Evolutionary conservation across 768 basidiomycete genomes (phyloP), one percentile per base, ranked within the genome.

Genomic region (Pulveroboletus sp.): DNA sequence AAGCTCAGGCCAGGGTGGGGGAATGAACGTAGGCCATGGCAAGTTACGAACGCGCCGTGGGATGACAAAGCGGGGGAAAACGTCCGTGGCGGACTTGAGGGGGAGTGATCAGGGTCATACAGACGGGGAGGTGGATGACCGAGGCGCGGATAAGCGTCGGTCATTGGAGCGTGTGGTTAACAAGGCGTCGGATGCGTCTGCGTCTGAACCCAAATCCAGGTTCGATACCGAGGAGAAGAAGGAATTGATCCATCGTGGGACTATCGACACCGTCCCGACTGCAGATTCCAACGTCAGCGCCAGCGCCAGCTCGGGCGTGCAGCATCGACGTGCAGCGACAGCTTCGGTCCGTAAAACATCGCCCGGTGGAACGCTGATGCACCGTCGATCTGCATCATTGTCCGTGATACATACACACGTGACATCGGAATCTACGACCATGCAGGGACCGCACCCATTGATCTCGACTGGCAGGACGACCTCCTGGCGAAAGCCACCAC

Each of bases 91-190:
- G 0, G 60, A 66, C 14, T 15, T 66, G 49, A 59, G 57, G 44
- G 64, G 66, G 8, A 49, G 40, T 11, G 59, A 64, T 8, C 61
- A 58, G 6, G 65, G 65, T 3, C 59, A 68, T 39, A 64, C 66
- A 15, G 65, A 66, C 43, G 62, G 59, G 0, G 66, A 66, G 26
- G 31, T 56, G 39, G 57, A 38, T 8, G 49, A 35, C 18, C 28
- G 42, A 14, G 14, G 5, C 2, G 17, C 14, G 21, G 11, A 8
- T 21, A 41, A 8, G 6, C 30, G 17, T 31, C 31, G 10, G 18
- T 28, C 44, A 21, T 14, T 44, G 31, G 28, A 37, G 27, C 54
- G 15, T 1, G 43, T 0, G 9, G n/a, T 46, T n/a, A 39, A 9
- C 46, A 28, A 32, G 15, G 33, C 24, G 12, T 15, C 18, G 5